Evolutionary conservation across 2,329 filamentous ascomycete genomes (phyloP).

Genomic region (Aphanocladium album): DNA sequence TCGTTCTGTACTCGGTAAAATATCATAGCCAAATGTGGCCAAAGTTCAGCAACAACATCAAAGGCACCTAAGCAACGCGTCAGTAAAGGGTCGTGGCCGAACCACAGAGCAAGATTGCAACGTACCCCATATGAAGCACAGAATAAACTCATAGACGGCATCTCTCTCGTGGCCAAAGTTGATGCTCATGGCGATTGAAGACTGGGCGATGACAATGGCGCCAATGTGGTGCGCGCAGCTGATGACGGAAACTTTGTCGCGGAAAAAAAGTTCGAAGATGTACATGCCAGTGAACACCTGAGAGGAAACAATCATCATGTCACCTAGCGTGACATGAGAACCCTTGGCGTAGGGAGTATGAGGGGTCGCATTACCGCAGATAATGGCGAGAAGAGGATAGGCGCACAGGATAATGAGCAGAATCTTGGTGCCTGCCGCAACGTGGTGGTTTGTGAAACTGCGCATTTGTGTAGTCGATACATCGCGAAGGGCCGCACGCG

Average conservation of each 20-base stretch:
- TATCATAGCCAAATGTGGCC: slow-evolving; percentile 15
- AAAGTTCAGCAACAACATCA: slow-evolving; percentile 13
- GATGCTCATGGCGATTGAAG: slow-evolving; percentile 13
- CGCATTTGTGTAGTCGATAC: neutral
- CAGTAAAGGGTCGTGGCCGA: neutral
- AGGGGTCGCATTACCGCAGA: slow-evolving; percentile 1
- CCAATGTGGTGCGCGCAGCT: slow-evolving; percentile 14
- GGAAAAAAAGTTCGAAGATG: slow-evolving; percentile 13
- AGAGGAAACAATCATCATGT: slow-evolving; percentile 11
- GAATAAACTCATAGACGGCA: slow-evolving; percentile 13
- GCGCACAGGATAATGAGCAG: slow-evolving; percentile 8
- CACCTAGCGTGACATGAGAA: slow-evolving; percentile 5
- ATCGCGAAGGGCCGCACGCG: neutral
- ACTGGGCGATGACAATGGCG: slow-evolving; percentile 12
- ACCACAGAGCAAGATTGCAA: neutral
- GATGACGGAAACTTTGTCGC: slow-evolving; percentile 13
- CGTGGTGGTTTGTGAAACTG: slow-evolving; percentile 13
- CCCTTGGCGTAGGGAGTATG: slow-evolving; percentile 10
- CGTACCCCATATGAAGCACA: slow-evolving; percentile 15
- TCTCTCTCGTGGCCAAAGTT: slow-evolving; percentile 10
- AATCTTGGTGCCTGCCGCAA: slow-evolving; percentile 12
- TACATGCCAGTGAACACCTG: slow-evolving; percentile 13
- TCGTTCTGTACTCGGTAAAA: slow-evolving; percentile 6
- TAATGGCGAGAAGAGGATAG: slow-evolving; percentile 12
- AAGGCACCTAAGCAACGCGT: slow-evolving; percentile 9